These are phyloP conservation scores for Dillenia turbinata DNA, from an alignment of 164 flowering plant species.

Conservation along the genomic window DNA sequence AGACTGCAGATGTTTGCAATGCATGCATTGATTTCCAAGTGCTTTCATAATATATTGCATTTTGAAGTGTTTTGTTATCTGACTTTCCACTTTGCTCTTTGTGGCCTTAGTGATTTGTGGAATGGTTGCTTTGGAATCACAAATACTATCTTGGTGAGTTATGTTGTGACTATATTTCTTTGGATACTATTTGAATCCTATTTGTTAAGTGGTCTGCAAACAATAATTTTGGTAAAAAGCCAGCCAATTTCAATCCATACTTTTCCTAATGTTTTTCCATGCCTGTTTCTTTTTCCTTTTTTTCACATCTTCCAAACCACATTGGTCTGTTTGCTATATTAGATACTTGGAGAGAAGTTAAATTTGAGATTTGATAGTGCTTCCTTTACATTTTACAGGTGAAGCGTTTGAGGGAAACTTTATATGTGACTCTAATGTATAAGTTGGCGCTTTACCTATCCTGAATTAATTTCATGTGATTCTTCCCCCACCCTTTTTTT, in stretches of 20 bases:
- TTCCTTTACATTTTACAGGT: slow-evolving; percentile 49
- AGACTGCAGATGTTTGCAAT: too few relatives aligned
- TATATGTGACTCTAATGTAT: slow-evolving; percentile 70
- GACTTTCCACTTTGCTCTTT: slow-evolving; percentile 17
- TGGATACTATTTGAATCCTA: too few relatives aligned
- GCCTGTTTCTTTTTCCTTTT: neutral
- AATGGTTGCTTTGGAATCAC: slow-evolving; percentile 88
- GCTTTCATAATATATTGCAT: too few relatives aligned
- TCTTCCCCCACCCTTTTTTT: neutral
- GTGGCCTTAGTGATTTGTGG: slow-evolving; percentile 64
- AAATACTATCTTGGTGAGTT: slow-evolving; percentile 86
- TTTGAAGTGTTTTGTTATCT: slow-evolving; percentile 14
- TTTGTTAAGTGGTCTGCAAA: too few relatives aligned
- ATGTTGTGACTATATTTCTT: too few relatives aligned
- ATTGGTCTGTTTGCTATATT: too few relatives aligned
- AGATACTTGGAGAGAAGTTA: neutral
- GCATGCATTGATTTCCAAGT: too few relatives aligned
- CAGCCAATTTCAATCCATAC: neutral
- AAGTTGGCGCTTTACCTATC: slow-evolving; percentile 38
- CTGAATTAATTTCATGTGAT: neutral
- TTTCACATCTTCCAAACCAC: too few relatives aligned
- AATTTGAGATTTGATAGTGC: neutral
- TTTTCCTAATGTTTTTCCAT: neutral
- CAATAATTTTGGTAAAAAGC: neutral
- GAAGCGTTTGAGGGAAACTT: slow-evolving; percentile 42